Conservation (phyloP, 306 rosid species). For the Cicer cuneatum region DNA sequence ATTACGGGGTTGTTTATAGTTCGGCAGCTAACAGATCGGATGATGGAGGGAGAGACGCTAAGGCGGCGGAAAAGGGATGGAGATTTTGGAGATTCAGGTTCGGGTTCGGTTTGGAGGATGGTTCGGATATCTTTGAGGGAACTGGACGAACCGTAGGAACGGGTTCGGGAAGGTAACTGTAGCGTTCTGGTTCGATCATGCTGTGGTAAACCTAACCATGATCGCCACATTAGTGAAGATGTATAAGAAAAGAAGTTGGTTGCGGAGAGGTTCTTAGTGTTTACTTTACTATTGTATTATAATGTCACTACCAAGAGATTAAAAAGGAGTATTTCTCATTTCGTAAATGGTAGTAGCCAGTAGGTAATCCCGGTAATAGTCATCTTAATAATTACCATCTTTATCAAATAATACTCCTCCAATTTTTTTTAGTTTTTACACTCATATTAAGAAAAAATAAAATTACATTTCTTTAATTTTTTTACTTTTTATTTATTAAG, state of each 20-base stretch:
- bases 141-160: constrained; percentile 46
- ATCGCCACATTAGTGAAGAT: constrained; percentile 60
- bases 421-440: too few relatives aligned
- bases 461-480: too few relatives aligned
- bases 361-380: not conserved
- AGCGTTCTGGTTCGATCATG: constrained; percentile 32
- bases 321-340: not conserved
- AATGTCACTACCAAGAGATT: not conserved
- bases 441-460: too few relatives aligned
- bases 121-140: constrained; percentile 79
- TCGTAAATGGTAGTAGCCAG: not conserved
- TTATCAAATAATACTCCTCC: not conserved
- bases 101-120: constrained; percentile 53
- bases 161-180: not conserved
- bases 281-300: not conserved
- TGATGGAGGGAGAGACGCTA: constrained; percentile 55
- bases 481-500: too few relatives aligned
- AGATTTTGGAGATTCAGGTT: constrained; percentile 52
- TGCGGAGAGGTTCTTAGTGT: not conserved
- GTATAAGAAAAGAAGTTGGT: not conserved
- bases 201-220: constrained; percentile 62
- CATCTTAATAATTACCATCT: not conserved
- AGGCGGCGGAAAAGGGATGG: constrained; percentile 72
- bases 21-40: constrained; percentile 53
- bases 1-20: constrained; percentile 6